Evolutionary conservation across 1,284 basidiomycete species (phyloP).

Genomic region (Fistulina hepatica): DNA sequence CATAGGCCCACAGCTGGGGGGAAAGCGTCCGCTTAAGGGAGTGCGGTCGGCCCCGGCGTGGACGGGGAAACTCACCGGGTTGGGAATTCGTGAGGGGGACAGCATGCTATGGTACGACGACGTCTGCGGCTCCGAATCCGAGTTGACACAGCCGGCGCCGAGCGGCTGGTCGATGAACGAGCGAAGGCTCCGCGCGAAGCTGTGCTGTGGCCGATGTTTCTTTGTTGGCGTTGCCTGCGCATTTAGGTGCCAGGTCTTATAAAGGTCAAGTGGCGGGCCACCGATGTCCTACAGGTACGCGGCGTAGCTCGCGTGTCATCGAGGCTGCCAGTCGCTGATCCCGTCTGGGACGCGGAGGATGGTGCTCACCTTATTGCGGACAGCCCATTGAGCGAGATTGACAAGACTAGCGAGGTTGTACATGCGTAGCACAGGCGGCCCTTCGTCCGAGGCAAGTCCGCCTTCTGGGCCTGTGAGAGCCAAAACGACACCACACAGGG

Average conservation of each 20-base stretch:
- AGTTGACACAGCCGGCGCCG: slow-evolving; percentile 10
- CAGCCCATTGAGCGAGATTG: slow-evolving; percentile 62
- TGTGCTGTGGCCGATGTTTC: slow-evolving; percentile 43
- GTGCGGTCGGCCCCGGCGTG: slow-evolving; percentile 18
- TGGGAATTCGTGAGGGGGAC: background rate
- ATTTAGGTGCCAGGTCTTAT: slow-evolving; percentile 39
- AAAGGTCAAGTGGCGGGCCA: slow-evolving; percentile 49
- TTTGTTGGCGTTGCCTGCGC: slow-evolving; percentile 39
- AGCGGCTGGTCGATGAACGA: slow-evolving; percentile 38
- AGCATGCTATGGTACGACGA: background rate
- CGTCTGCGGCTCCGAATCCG: background rate
- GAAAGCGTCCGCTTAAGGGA: slow-evolving; percentile 27
- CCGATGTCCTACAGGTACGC: slow-evolving; percentile 28
- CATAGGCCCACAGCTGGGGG: slow-evolving; percentile 15
- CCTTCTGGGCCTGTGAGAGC: slow-evolving; percentile 54
- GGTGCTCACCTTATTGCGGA: slow-evolving; percentile 46
- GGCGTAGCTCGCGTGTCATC: slow-evolving; percentile 2
- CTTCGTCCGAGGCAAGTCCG: too few species aligned
- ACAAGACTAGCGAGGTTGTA: slow-evolving; percentile 66
- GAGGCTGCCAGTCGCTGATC: slow-evolving; percentile 2
- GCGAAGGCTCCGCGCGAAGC: slow-evolving; percentile 49
- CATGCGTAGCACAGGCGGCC: slow-evolving; percentile 48
- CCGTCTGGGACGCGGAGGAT: slow-evolving; percentile 1
- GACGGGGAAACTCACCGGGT: slow-evolving; percentile 1
- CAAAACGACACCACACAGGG: slow-evolving; percentile 63